Percentiles rank a stretch among this genome's conserved stretches.
Evolutionary conservation across 192 early-diverging fungal genomes (phyloP).

Genomic region (Podila clonocystis): DNA sequence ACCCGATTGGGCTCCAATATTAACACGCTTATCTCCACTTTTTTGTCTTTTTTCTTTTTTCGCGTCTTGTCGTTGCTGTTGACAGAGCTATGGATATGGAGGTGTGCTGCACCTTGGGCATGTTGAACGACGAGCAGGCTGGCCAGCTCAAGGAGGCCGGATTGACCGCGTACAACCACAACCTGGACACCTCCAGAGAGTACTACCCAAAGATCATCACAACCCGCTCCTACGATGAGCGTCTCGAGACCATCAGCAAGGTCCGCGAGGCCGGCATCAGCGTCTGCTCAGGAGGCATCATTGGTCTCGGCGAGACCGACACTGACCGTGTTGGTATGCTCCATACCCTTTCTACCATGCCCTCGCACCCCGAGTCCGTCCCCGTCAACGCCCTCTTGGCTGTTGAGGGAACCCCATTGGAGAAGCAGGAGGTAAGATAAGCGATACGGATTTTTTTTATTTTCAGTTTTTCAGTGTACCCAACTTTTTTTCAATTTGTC

Average conservation of each 20-base stretch:
- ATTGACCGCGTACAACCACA: slow-evolving; percentile 89
- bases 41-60: neutral
- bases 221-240: slow-evolving; percentile 82
- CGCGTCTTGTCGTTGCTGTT: neutral
- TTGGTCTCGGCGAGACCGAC: slow-evolving; percentile 80
- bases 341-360: slow-evolving; percentile 76
- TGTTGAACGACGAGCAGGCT: slow-evolving; percentile 80
- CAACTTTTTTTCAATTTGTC: neutral
- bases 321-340: slow-evolving; percentile 81
- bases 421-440: slow-evolving; percentile 66
- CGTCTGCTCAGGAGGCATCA: slow-evolving; percentile 88
- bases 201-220: slow-evolving; percentile 87
- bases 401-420: slow-evolving; percentile 84
- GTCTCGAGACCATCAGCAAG: slow-evolving; percentile 75
- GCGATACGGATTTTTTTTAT: neutral
- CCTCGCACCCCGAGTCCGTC: slow-evolving; percentile 79
- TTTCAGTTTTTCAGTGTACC: slow-evolving; percentile 7
- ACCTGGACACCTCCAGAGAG: slow-evolving; percentile 83
- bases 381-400: slow-evolving; percentile 84
- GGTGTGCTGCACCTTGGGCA: slow-evolving; percentile 87
- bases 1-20: too few relatives aligned
- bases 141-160: slow-evolving; percentile 83
- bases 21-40: too few relatives aligned
- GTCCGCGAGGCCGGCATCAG: slow-evolving; percentile 82
- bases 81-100: slow-evolving; percentile 84